Percentiles rank a stretch among this genome's conserved stretches.
phyloP scores from a whole-genome alignment of 1,139 yeast genomes.

The Zygotorulaspora mrakii region DNA sequence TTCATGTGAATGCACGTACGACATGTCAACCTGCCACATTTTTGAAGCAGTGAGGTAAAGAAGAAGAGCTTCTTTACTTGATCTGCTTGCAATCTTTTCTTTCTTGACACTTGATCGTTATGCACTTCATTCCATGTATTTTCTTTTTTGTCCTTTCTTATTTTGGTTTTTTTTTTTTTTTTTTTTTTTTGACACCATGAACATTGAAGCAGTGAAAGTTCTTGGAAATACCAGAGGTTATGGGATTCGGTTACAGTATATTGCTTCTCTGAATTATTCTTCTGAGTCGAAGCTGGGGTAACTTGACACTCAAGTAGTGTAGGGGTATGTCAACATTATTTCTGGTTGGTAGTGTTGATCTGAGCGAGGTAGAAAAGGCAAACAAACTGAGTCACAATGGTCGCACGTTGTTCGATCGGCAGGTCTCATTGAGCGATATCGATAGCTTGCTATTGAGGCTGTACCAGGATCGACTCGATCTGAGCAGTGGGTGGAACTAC shows the following conservation, averaged over 20 bases:
- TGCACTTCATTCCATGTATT: not conserved
- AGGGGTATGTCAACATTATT: slow-evolving; percentile 17
- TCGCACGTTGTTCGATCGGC: slow-evolving; percentile 9
- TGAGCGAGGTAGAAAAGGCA: slow-evolving; percentile 2
- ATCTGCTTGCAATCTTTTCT: not conserved
- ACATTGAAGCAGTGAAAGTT: not conserved
- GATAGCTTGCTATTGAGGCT: slow-evolving; percentile 9
- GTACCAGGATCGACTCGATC: slow-evolving; percentile 12
- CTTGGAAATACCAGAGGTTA: not conserved
- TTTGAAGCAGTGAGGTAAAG: no score
- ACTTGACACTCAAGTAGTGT: no score
- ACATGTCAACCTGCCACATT: no score
- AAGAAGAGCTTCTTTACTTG: no score
- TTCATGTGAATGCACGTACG: no score
- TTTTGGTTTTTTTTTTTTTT: not conserved
- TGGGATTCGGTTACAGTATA: no score
- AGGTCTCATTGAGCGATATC: slow-evolving; percentile 7
- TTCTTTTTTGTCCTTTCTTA: not conserved
- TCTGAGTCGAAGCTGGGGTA: no score
- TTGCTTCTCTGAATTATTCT: no score
- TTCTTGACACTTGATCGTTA: no score
- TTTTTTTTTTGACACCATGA: not conserved
- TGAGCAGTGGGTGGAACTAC: slow-evolving; percentile 8
- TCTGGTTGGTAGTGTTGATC: slow-evolving; percentile 11
- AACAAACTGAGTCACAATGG: slow-evolving; percentile 1